Conservation (phyloP, 345 rosid species). For the Erodium maritimum region DNA sequence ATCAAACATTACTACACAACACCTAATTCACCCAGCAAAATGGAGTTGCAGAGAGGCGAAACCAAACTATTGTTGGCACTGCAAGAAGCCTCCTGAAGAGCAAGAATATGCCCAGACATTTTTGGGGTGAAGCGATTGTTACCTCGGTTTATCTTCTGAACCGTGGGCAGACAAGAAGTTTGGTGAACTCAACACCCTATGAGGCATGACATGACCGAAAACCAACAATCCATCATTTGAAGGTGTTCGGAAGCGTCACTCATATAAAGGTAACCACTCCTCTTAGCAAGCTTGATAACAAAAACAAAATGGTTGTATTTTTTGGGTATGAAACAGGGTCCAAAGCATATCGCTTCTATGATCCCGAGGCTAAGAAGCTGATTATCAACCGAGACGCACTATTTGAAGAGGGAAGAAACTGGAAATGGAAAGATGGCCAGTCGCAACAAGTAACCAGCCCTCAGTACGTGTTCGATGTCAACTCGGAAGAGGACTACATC, state of each 20-base stretch:
- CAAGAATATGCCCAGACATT: not conserved
- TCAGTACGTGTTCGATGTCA: no score
- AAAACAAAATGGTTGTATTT: no score
- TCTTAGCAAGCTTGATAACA: constrained; percentile 8
- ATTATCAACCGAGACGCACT: constrained; percentile 1
- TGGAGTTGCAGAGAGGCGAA: constrained; percentile 5
- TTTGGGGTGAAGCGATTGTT: constrained; percentile 6
- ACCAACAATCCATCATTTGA: not conserved
- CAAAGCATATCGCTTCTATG: constrained; percentile 12
- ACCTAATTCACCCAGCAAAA: constrained; percentile 9
- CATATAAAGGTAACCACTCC: constrained; percentile 10
- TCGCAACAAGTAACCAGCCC: constrained; percentile 7
- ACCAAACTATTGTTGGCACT: constrained; percentile 1
- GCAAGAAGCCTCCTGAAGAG: not conserved
- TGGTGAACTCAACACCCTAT: not conserved
- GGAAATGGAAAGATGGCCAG: not conserved
- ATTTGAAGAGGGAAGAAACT: not conserved
- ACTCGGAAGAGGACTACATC: no score
- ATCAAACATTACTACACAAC: not conserved
- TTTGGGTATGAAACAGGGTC: constrained; percentile 7
- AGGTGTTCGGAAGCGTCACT: constrained; percentile 6
- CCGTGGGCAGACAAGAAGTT: constrained; percentile 1
- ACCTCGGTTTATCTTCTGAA: constrained; percentile 5
- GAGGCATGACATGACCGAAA: constrained; percentile 1
- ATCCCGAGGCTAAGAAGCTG: not conserved